Conservation (phyloP, 2,329 filamentous ascomycete species). For the Sclerotinia minor region DNA sequence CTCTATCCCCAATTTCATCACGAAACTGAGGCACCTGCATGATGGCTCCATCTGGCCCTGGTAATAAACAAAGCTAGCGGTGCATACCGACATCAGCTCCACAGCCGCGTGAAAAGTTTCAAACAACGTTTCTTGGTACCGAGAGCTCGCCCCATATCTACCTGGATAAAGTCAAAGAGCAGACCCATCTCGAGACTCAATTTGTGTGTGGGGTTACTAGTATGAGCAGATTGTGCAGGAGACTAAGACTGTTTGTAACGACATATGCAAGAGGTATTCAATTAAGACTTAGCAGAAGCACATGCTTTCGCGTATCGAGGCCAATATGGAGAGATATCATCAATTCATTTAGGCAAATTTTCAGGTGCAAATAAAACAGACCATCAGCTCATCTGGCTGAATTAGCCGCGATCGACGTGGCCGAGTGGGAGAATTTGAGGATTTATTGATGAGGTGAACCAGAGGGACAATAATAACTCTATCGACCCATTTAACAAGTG, state of each 20-base stretch:
- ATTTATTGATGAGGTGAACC: background rate
- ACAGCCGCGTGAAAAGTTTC: conserved; percentile 3
- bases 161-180: background rate
- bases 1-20: conserved; percentile 1
- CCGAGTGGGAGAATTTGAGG: background rate
- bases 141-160: conserved; percentile 13
- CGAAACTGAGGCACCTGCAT: conserved; percentile 12
- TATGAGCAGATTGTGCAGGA: background rate
- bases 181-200: background rate
- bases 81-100: background rate
- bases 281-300: background rate
- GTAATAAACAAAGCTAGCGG: background rate
- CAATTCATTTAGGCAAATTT: background rate
- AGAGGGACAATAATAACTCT: background rate
- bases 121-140: background rate
- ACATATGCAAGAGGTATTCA: background rate
- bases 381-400: background rate
- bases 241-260: background rate
- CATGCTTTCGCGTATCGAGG: background rate
- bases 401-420: background rate
- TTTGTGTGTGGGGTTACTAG: background rate
- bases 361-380: background rate
- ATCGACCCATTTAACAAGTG: background rate
- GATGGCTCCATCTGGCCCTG: background rate
- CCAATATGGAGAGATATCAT: background rate